These are phyloP conservation scores for Fusarium clavum DNA, from an alignment of 2,329 filamentous ascomycete species.

Conservation along the genomic window DNA sequence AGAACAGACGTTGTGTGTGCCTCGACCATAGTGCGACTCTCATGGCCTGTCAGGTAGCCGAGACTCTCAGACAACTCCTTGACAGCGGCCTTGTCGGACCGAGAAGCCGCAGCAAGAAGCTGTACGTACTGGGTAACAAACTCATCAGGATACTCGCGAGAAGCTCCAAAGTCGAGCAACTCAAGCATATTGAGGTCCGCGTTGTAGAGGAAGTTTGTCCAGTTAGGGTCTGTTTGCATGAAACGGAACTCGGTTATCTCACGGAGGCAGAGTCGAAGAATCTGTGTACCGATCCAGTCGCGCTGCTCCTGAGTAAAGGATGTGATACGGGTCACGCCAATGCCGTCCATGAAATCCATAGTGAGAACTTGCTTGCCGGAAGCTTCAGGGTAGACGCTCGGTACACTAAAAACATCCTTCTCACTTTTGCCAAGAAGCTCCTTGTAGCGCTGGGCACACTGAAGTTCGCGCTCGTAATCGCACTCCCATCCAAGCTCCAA, in stretches of 20 bases:
- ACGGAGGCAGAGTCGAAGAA: slow-evolving; percentile 88
- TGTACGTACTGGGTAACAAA: slow-evolving; percentile 86
- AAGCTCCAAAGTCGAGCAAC: slow-evolving; percentile 95
- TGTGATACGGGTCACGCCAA: slow-evolving; percentile 83
- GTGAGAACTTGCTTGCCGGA: slow-evolving; percentile 89
- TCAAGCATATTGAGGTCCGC: slow-evolving; percentile 77
- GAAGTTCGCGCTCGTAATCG: slow-evolving; percentile 90
- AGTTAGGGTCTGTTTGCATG: slow-evolving; percentile 99
- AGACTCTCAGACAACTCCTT: slow-evolving; percentile 77
- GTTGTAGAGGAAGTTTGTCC: slow-evolving; percentile 99
- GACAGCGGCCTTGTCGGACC: slow-evolving; percentile 72
- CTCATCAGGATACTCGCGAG: slow-evolving; percentile 81
- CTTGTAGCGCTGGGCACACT: slow-evolving; percentile 81
- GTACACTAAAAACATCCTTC: slow-evolving; percentile 79
- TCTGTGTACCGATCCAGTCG: slow-evolving; percentile 96
- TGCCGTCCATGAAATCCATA: slow-evolving; percentile 90
- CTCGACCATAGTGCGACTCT: slow-evolving; percentile 86
- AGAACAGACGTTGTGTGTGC: slow-evolving; percentile 90
- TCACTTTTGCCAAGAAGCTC: slow-evolving; percentile 73
- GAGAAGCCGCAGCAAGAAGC: slow-evolving; percentile 83
- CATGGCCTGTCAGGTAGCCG: slow-evolving; percentile 92
- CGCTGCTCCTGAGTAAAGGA: slow-evolving; percentile 83
- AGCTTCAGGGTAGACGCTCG: slow-evolving; percentile 80
- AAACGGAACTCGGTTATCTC: slow-evolving; percentile 96
- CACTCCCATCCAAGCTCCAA: slow-evolving; percentile 96